Conservation (phyloP, 352 stramenopile species). For the Halophytophthora batemanensis region DNA sequence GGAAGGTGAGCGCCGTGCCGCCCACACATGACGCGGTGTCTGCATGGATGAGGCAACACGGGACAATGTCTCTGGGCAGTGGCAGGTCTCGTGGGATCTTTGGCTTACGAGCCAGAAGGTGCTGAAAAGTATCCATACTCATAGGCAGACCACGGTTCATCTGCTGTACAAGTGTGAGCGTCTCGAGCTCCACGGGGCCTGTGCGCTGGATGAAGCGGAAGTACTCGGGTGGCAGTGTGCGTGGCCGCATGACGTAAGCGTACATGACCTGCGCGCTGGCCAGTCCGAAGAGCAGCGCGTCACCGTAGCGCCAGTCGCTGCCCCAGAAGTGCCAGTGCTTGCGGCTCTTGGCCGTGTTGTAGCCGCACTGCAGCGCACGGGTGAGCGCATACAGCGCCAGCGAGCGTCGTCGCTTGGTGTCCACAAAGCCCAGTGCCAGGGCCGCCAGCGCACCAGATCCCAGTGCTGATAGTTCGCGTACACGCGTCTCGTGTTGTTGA, state of each 20-base stretch:
- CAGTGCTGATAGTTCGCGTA: constrained; percentile 51
- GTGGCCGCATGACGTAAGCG: constrained; percentile 76
- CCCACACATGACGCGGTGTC: constrained; percentile 41
- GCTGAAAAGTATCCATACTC: constrained; percentile 33
- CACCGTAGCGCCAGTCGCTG: constrained; percentile 78
- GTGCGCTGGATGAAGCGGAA: constrained; percentile 82
- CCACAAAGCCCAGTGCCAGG: constrained; percentile 58
- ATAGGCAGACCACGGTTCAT: constrained; percentile 49
- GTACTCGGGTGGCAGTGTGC: constrained; percentile 69
- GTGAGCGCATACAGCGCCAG: constrained; percentile 82
- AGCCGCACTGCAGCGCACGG: constrained; percentile 76
- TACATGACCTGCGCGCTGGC: constrained; percentile 86
- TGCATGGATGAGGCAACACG: constrained; percentile 64
- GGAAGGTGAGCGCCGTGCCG: constrained; percentile 55
- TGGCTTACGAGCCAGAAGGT: constrained; percentile 43
- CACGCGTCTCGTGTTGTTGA: constrained; percentile 18
- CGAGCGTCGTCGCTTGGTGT: constrained; percentile 65
- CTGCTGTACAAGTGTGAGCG: constrained; percentile 63
- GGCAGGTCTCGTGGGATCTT: constrained; percentile 31
- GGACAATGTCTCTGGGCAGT: constrained; percentile 31
- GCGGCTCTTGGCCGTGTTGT: constrained; percentile 82
- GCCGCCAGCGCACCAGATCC: constrained; percentile 60
- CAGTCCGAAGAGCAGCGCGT: constrained; percentile 74
- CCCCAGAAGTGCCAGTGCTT: constrained; percentile 87
- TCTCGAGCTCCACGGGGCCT: constrained; percentile 57